Evolutionary conservation across 306 rosid species (phyloP), one percentile per base, ranked within the genome.

Genomic region (Rubus parviflorus): DNA sequence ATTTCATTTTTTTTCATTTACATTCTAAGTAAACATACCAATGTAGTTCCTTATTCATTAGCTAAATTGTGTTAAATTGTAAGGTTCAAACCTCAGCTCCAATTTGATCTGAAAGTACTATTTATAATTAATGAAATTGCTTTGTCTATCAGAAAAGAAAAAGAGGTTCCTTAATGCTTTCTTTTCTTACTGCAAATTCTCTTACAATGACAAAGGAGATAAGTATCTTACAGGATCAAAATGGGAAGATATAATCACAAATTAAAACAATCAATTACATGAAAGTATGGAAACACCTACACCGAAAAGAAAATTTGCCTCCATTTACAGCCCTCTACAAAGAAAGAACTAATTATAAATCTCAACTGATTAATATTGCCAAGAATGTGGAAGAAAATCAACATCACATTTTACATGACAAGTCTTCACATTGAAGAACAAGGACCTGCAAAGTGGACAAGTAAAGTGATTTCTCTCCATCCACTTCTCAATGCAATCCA

Each of bases 401-500:
- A 41, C 53, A 8, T 48, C 25, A 45, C 62, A 40, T 19, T 81
- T 77, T 45, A 56, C 77, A 75, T 71, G 86, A 73, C 54, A 63
- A 40, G 78, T 52, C 13, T 77, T 51, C 13, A 37, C 20, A 22
- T 15, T 42, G 14, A 91, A 83, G 53, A 88, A 45, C 46, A 78
- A 76, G 0, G 94, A 89, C 70, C 98, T 85, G 84, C 98, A 91
- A 35, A 94, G 91, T 54, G 98, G 98, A 58, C 98, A 91, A 65
- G 96, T 90, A 81, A 91, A 94, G 67, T 88, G 82, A 52, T 63
- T 37, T 49, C 81, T 63, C 0, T 76, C 77, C 0, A 90, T 74
- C 98, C 96, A 94, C 79, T 82, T 88, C 9, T 94, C 84, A 76
- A 94, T 91, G 81, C 98, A 94, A 19, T 68, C 88, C 30, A 82